These are phyloP conservation scores for Geranium brycei DNA, from an alignment of 345 rosid genomes.

Conservation along the genomic window DNA sequence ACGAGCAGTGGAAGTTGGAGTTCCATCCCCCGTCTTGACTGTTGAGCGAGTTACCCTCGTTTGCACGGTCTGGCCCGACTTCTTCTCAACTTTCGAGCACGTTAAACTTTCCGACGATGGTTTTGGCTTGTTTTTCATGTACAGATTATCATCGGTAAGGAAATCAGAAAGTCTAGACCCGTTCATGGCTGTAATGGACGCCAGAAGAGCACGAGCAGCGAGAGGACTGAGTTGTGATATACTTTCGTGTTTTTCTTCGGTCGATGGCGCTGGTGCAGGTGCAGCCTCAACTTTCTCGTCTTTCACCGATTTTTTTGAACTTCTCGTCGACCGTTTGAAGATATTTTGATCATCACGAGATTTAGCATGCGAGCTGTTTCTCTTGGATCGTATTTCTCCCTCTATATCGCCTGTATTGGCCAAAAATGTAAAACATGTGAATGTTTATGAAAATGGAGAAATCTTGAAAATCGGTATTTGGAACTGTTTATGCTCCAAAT, in stretches of 20 bases:
- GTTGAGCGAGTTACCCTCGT: constrained; percentile 8
- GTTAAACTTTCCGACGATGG: background rate
- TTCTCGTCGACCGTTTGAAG: background rate
- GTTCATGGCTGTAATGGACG: constrained; percentile 6
- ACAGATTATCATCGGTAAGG: background rate
- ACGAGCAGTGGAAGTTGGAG: background rate
- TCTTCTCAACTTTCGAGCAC: background rate
- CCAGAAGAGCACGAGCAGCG: constrained; percentile 23
- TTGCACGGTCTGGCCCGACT: background rate
- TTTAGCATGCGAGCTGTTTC: constrained; percentile 2
- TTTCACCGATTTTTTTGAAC: constrained; percentile 4
- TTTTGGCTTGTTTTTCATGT: constrained; percentile 1
- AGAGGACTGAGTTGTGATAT: constrained; percentile 20
- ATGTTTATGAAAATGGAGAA: background rate
- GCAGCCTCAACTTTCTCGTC: constrained; percentile 7
- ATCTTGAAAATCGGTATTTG: background rate
- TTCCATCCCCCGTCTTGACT: background rate
- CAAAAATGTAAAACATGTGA: background rate
- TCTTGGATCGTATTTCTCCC: constrained; percentile 5
- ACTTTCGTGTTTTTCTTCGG: constrained; percentile 7
- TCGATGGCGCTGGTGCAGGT: constrained; percentile 4
- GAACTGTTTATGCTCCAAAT: background rate
- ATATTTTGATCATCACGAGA: constrained; percentile 4
- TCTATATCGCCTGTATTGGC: constrained; percentile 9
- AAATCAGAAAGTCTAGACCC: constrained; percentile 3